These are phyloP conservation scores for Phytophthora sp. DNA, from an alignment of 352 stramenopile species.

Conservation along the genomic window DNA sequence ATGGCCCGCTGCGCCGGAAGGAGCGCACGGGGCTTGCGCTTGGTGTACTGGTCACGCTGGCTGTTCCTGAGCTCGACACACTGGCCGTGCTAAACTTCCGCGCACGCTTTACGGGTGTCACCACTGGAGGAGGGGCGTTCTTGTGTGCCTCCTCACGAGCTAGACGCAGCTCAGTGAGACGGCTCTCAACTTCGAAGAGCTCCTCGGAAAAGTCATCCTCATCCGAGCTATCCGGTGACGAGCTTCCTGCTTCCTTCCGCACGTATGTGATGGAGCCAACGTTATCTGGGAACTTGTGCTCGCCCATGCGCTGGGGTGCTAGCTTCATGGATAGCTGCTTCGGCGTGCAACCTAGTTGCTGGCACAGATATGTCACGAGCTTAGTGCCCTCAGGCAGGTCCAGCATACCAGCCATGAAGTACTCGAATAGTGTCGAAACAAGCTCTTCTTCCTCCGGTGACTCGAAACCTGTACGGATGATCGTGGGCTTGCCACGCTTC, in stretches of 20 bases:
- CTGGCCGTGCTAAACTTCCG: constrained; percentile 35
- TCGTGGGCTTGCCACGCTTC: constrained; percentile 56
- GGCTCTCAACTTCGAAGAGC: constrained; percentile 56
- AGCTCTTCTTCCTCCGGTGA: constrained; percentile 68
- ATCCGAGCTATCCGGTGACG: constrained; percentile 15
- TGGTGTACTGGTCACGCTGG: constrained; percentile 24
- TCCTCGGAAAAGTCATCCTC: constrained; percentile 48
- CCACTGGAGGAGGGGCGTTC: constrained; percentile 10
- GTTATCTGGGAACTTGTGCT: constrained; percentile 65
- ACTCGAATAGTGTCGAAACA: constrained; percentile 64
- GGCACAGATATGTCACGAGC: constrained; percentile 64
- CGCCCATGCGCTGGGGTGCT: constrained; percentile 50
- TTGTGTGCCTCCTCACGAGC: constrained; percentile 48
- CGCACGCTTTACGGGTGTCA: constrained; percentile 28
- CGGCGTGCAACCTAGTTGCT: constrained; percentile 54
- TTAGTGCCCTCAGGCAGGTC: constrained; percentile 58
- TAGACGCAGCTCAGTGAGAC: constrained; percentile 53
- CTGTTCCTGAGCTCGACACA: constrained; percentile 29
- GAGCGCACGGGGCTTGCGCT: constrained; percentile 26
- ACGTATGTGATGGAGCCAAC: constrained; percentile 62
- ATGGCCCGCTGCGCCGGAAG: constrained; percentile 66
- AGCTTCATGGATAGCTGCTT: constrained; percentile 80
- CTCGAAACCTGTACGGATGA: constrained; percentile 81
- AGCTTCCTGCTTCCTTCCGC: constrained; percentile 29
- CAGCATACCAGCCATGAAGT: constrained; percentile 63